Conservation (phyloP, 768 basidiomycete species). For the Hericium alpestre region DNA sequence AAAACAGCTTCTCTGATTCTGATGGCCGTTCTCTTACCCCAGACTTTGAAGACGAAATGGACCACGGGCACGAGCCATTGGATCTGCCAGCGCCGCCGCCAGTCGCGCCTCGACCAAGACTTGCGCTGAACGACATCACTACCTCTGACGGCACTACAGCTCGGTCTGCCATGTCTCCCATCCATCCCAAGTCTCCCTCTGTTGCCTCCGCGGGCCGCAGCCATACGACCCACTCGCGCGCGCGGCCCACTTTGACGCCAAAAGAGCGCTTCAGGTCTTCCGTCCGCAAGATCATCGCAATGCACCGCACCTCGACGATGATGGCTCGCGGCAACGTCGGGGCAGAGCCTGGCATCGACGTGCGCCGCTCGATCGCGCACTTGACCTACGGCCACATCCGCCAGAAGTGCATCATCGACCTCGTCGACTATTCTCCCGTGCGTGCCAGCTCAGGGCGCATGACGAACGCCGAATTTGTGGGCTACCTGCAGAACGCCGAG, state of each 20-base stretch:
- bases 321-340: constrained; percentile 33
- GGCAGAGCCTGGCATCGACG: constrained; percentile 68
- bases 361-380: constrained; percentile 47
- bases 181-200: neutral
- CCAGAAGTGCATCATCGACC: constrained; percentile 54
- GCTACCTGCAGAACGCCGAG: constrained; percentile 34
- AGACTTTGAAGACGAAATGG: constrained; percentile 1
- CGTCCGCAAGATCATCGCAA: constrained; percentile 52
- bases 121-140: neutral
- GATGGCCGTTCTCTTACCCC: constrained; percentile 6
- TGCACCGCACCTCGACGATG: constrained; percentile 43
- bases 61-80: neutral
- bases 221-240: neutral
- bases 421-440: constrained; percentile 55
- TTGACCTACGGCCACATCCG: constrained; percentile 46
- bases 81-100: neutral
- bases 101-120: neutral
- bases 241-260: constrained; percentile 20
- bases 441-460: constrained; percentile 43
- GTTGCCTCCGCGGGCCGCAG: neutral
- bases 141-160: neutral
- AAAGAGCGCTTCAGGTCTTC: constrained; percentile 43
- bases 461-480: constrained; percentile 50
- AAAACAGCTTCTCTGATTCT: constrained; percentile 1
- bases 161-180: neutral